phyloP scores from a whole-genome alignment of 345 rosid species.

The Syzygium grande region DNA sequence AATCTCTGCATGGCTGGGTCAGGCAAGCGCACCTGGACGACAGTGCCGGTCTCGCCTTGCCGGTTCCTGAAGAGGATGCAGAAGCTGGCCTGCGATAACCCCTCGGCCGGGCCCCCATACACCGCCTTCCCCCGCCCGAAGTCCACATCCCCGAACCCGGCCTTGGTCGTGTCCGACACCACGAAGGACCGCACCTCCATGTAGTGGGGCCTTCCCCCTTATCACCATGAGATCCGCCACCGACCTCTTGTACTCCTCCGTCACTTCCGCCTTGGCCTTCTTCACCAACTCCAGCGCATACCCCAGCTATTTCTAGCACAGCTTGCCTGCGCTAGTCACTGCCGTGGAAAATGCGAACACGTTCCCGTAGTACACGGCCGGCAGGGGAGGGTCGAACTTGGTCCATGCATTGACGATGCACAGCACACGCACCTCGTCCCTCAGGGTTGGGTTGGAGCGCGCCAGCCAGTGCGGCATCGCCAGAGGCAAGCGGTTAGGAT shows the following conservation, averaged over 20 bases:
- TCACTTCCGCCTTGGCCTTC: constrained; percentile 26
- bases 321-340: constrained; percentile 21
- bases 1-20: constrained; percentile 32
- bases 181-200: constrained; percentile 9
- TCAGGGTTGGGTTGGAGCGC: constrained; percentile 35
- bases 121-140: constrained; percentile 50
- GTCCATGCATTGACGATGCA: constrained; percentile 30
- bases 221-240: constrained; percentile 34
- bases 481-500: constrained; percentile 39
- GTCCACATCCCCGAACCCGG: constrained; percentile 22
- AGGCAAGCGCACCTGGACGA: constrained; percentile 36
- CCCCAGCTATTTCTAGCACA: constrained; percentile 28
- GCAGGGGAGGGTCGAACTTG: constrained; percentile 28
- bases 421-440: constrained; percentile 33
- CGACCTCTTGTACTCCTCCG: constrained; percentile 41
- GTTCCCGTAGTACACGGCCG: constrained; percentile 44
- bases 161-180: constrained; percentile 25
- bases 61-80: constrained; percentile 10
- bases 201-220: constrained; percentile 30
- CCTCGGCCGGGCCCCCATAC: constrained; percentile 33
- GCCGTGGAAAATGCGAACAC: constrained; percentile 25
- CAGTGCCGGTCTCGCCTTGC: constrained; percentile 28
- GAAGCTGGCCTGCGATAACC: constrained; percentile 20
- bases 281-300: constrained; percentile 33
- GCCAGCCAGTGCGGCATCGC: constrained; percentile 35